Percentiles rank a stretch among this genome's conserved stretches.
Evolutionary conservation across 129 eudicot species (phyloP).

Genomic region (Mikania micrantha): DNA sequence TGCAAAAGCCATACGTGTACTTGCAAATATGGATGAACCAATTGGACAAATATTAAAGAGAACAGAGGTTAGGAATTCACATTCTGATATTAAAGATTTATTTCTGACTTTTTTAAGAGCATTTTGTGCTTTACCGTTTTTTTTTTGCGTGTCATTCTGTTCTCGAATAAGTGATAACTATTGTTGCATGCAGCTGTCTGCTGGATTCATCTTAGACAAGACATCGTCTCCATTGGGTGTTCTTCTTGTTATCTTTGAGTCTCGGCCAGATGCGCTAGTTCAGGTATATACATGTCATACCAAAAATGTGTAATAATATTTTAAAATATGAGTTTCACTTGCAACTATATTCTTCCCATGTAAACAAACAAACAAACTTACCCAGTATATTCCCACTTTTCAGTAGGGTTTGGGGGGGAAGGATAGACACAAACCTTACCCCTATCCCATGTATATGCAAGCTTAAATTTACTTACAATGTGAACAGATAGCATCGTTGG

Average conservation of each 20-base stretch:
- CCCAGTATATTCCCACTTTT: no score
- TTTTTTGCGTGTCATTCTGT: background rate
- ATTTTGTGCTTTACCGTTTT: background rate
- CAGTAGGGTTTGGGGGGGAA: no score
- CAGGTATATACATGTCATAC: constrained; percentile 43
- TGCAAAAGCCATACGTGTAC: constrained; percentile 82
- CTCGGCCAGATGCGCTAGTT: constrained; percentile 96
- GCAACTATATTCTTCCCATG: background rate
- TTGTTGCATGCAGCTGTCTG: constrained; percentile 66
- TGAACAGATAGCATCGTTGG: constrained; percentile 80
- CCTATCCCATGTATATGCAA: background rate
- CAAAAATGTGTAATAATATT: background rate
- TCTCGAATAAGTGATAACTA: background rate
- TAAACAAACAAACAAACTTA: no score
- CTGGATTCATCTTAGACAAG: constrained; percentile 78
- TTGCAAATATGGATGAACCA: constrained; percentile 96
- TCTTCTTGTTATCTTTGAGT: constrained; percentile 90
- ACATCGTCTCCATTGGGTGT: constrained; percentile 91
- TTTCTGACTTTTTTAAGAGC: background rate
- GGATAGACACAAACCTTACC: no score
- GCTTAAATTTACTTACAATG: background rate
- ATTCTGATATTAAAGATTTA: background rate
- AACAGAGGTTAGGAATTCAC: constrained; percentile 59
- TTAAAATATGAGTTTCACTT: background rate
- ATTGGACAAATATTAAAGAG: constrained; percentile 71